Evolutionary conservation across 768 basidiomycete genomes (phyloP).

Genomic region (Lentinula detonsa): DNA sequence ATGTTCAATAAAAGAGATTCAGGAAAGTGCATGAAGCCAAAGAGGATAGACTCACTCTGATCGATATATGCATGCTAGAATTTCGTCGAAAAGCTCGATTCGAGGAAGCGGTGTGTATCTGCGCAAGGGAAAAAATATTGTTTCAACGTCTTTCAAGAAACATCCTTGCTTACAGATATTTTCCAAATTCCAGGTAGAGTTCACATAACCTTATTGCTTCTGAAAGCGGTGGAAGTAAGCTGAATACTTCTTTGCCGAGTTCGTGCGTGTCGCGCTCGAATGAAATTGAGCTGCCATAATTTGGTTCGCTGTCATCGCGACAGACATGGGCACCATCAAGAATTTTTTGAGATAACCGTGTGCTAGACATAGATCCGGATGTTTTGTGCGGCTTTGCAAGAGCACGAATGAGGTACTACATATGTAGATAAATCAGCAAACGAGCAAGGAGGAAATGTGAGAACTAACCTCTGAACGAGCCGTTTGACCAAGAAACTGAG

Average conservation of each 20-base stretch:
- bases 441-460: neutral
- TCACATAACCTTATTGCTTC: slow-evolving; percentile 60
- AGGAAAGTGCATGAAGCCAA: neutral
- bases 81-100: slow-evolving; percentile 50
- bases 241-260: slow-evolving; percentile 37
- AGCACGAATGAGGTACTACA: slow-evolving; percentile 50
- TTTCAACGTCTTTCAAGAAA: neutral
- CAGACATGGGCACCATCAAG: slow-evolving; percentile 24
- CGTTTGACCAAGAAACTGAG: slow-evolving; percentile 56
- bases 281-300: slow-evolving; percentile 14
- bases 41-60: slow-evolving; percentile 31
- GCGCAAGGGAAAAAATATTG: neutral
- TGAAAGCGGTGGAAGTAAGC: slow-evolving; percentile 46
- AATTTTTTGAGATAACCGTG: slow-evolving; percentile 24
- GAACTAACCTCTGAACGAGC: slow-evolving; percentile 59
- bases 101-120: slow-evolving; percentile 54
- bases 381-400: slow-evolving; percentile 14
- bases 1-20: neutral
- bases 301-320: slow-evolving; percentile 22
- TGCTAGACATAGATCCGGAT: slow-evolving; percentile 7
- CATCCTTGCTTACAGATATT: slow-evolving; percentile 41
- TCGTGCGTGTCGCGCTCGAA: slow-evolving; percentile 13
- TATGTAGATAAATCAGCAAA: neutral
- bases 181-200: slow-evolving; percentile 57
- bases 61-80: slow-evolving; percentile 48